phyloP scores from a whole-genome alignment of 2,329 filamentous ascomycete genomes.

The Trichothecium sympodiale region DNA sequence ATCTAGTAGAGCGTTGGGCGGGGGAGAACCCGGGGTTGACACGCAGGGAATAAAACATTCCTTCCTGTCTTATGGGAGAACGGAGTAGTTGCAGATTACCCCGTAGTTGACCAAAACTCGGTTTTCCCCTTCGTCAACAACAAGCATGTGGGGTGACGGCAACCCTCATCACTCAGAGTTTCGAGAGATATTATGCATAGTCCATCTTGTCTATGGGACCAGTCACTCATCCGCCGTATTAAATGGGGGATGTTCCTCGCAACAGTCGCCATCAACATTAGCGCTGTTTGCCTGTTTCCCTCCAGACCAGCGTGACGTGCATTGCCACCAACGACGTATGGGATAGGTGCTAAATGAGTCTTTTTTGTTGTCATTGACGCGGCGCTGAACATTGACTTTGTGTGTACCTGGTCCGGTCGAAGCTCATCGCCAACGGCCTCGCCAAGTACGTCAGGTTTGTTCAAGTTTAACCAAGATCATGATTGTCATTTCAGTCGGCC shows the following conservation, averaged over 20 bases:
- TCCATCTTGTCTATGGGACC: constrained; percentile 30
- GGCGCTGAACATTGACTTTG: constrained; percentile 34
- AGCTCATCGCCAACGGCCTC: constrained; percentile 34
- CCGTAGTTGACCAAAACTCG: too few species aligned
- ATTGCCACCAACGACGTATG: constrained; percentile 33
- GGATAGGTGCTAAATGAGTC: constrained; percentile 36
- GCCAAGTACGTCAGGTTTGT: constrained; percentile 35
- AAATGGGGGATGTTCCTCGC: constrained; percentile 31
- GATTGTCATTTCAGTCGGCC: constrained; percentile 16
- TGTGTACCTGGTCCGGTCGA: constrained; percentile 28
- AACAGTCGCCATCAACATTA: constrained; percentile 34
- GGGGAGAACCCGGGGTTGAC: too few species aligned
- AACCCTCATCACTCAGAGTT: constrained; percentile 42
- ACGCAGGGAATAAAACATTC: too few species aligned
- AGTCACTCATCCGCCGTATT: constrained; percentile 21
- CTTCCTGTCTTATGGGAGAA: too few species aligned
- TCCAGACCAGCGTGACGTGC: constrained; percentile 25
- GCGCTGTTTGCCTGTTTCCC: constrained; percentile 36
- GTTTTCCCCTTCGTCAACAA: too few species aligned
- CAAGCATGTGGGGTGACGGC: constrained; percentile 33
- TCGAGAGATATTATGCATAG: too few species aligned
- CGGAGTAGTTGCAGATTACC: too few species aligned
- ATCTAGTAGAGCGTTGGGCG: too few species aligned
- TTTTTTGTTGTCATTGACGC: constrained; percentile 35
- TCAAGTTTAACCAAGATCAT: constrained; percentile 22